Percentiles rank a stretch among this genome's conserved stretches.
These are phyloP conservation scores for Hypomontagnella submonticulosa DNA, from an alignment of 495 filamentous ascomycete species.

Conservation along the genomic window DNA sequence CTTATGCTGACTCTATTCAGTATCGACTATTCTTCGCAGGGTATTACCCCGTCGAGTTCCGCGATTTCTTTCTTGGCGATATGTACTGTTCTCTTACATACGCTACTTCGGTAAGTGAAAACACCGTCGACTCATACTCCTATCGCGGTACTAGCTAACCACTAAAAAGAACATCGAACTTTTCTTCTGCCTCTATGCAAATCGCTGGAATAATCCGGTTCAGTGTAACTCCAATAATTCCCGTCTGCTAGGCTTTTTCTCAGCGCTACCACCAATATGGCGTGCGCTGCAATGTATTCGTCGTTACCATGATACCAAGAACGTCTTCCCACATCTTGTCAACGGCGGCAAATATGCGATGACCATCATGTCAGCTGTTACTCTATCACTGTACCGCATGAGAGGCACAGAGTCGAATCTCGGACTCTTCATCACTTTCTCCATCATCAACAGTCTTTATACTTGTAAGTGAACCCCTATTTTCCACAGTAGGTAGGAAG, in stretches of 20 bases:
- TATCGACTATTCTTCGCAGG: constrained; percentile 87
- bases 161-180: constrained; percentile 80
- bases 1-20: constrained; percentile 55
- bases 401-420: constrained; percentile 62
- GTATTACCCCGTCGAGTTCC: constrained; percentile 92
- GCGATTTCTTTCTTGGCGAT: constrained; percentile 97
- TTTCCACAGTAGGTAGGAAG: background rate
- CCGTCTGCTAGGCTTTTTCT: constrained; percentile 85
- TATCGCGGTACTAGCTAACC: background rate
- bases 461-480: constrained; percentile 64
- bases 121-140: background rate
- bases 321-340: constrained; percentile 89
- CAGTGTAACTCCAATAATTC: constrained; percentile 90
- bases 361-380: constrained; percentile 81
- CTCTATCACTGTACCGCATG: constrained; percentile 84
- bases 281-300: constrained; percentile 89
- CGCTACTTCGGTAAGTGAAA: constrained; percentile 76
- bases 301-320: constrained; percentile 86
- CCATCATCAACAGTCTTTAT: constrained; percentile 82
- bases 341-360: constrained; percentile 93
- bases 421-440: constrained; percentile 80
- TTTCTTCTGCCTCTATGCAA: constrained; percentile 93
- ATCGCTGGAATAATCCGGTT: constrained; percentile 73
- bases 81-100: constrained; percentile 98
- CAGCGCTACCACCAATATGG: constrained; percentile 85